phyloP scores from a whole-genome alignment of 2,329 filamentous ascomycete genomes.

The Fusarium setosum region DNA sequence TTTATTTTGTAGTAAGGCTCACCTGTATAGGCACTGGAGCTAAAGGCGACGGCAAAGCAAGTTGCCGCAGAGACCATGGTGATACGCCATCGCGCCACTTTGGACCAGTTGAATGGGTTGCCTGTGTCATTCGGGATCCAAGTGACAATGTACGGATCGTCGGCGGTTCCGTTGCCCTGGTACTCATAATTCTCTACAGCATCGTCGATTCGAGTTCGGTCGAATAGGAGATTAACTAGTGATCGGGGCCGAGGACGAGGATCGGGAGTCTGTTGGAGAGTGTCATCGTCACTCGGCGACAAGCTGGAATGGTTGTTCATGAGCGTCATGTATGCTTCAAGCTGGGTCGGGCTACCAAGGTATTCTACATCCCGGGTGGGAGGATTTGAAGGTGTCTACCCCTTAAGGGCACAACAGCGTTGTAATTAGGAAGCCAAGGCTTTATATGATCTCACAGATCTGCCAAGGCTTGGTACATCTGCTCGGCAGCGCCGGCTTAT shows the following conservation, averaged over 20 bases:
- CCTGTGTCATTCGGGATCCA: conserved; percentile 75
- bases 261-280: conserved; percentile 16
- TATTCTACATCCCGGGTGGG: conserved; percentile 5
- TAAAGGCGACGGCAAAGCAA: conserved; percentile 76
- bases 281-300: conserved; percentile 27
- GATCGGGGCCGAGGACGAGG: conserved; percentile 9
- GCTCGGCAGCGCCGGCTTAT: conserved; percentile 21
- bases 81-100: conserved; percentile 71
- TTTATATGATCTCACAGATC: conserved; percentile 31
- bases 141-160: conserved; percentile 75
- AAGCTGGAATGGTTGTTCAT: conserved; percentile 11
- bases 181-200: conserved; percentile 68
- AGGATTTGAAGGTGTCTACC: neutral
- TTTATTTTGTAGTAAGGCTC: conserved; percentile 41
- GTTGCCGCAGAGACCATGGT: conserved; percentile 72
- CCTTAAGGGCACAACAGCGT: neutral
- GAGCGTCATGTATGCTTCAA: neutral
- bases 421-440: conserved; percentile 1
- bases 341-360: neutral
- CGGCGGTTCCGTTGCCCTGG: conserved; percentile 69
- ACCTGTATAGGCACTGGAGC: conserved; percentile 74
- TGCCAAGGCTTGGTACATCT: conserved; percentile 3
- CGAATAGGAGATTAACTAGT: conserved; percentile 59
- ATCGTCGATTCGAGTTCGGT: conserved; percentile 68
- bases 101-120: conserved; percentile 72